These are phyloP conservation scores for Pseudogymnoascus sp. DNA, from an alignment of 2,329 filamentous ascomycete species.

Conservation along the genomic window DNA sequence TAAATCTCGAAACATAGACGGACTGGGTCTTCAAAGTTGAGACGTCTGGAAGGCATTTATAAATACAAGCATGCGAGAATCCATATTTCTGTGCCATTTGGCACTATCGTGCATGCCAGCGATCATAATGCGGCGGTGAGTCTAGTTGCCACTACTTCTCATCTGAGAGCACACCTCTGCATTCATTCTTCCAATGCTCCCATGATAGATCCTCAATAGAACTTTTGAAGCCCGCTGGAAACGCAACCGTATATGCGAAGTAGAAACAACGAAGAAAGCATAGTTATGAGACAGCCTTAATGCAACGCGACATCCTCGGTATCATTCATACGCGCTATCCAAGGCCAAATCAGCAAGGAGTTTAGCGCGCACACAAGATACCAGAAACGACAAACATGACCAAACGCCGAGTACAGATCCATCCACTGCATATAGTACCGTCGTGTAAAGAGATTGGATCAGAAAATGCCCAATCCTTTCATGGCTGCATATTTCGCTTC, in stretches of 20 bases:
- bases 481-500: slow-evolving; percentile 1
- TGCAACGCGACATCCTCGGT: slow-evolving; percentile 3
- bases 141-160: slow-evolving; percentile 6
- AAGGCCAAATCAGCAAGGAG: slow-evolving; percentile 9
- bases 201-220: slow-evolving; percentile 6
- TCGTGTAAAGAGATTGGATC: slow-evolving; percentile 5
- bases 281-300: slow-evolving; percentile 4
- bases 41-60: slow-evolving; percentile 6
- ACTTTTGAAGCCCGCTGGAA: slow-evolving; percentile 6
- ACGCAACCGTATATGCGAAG: slow-evolving; percentile 7
- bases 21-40: slow-evolving; percentile 7
- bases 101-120: slow-evolving; percentile 7
- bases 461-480: slow-evolving; percentile 6
- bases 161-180: slow-evolving; percentile 1
- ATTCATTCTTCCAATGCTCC: slow-evolving; percentile 4
- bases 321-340: slow-evolving; percentile 8
- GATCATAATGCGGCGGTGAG: slow-evolving; percentile 7
- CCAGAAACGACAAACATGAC: slow-evolving; percentile 7
- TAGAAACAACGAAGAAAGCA: slow-evolving; percentile 7
- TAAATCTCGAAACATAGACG: slow-evolving; percentile 2
- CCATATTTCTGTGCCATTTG: slow-evolving; percentile 6
- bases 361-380: slow-evolving; percentile 1
- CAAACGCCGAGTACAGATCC: slow-evolving; percentile 6
- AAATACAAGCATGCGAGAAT: slow-evolving; percentile 8
- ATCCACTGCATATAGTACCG: slow-evolving; percentile 8